Percentiles rank a stretch among this genome's conserved stretches.
Conservation (phyloP, 75 land plant species). For the Selaginella moellendorffii region DNA sequence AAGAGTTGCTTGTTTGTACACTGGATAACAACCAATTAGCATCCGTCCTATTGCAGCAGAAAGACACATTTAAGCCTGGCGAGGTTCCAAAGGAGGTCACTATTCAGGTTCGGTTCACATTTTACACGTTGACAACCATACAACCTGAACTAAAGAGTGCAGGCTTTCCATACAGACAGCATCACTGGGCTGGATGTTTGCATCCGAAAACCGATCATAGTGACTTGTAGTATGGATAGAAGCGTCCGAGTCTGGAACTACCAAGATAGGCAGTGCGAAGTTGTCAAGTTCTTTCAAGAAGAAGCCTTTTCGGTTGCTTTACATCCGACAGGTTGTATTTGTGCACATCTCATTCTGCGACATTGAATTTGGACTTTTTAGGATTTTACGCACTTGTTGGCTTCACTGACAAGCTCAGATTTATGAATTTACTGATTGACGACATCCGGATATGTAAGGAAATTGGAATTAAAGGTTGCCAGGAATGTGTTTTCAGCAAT, state of each 20-base stretch:
- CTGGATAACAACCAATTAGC: constrained; percentile 21
- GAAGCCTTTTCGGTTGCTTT: constrained; percentile 21
- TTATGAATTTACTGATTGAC: constrained; percentile 26
- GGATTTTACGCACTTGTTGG: constrained; percentile 25
- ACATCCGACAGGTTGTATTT: constrained; percentile 21
- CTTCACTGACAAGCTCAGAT: constrained; percentile 25
- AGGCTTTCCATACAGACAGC: constrained; percentile 19
- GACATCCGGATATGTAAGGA: constrained; percentile 19
- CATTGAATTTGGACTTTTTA: background rate
- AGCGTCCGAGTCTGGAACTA: constrained; percentile 26
- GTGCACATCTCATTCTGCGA: background rate
- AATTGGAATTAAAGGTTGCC: constrained; percentile 22
- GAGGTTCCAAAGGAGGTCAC: constrained; percentile 23
- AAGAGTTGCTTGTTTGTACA: constrained; percentile 17
- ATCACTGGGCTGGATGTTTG: constrained; percentile 25
- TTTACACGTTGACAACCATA: too few species aligned
- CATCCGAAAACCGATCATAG: constrained; percentile 21
- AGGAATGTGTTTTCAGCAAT: constrained; percentile 25
- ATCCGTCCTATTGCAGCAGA: constrained; percentile 21
- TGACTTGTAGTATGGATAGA: constrained; percentile 24
- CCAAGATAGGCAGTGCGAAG: constrained; percentile 15
- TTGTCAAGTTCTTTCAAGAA: constrained; percentile 21
- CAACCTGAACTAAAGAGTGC: background rate
- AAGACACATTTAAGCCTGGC: constrained; percentile 19
- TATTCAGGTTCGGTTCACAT: constrained; percentile 12